Evolutionary conservation across 2,329 filamentous ascomycete genomes (phyloP).

Genomic region (Aspergillus floridensis): DNA sequence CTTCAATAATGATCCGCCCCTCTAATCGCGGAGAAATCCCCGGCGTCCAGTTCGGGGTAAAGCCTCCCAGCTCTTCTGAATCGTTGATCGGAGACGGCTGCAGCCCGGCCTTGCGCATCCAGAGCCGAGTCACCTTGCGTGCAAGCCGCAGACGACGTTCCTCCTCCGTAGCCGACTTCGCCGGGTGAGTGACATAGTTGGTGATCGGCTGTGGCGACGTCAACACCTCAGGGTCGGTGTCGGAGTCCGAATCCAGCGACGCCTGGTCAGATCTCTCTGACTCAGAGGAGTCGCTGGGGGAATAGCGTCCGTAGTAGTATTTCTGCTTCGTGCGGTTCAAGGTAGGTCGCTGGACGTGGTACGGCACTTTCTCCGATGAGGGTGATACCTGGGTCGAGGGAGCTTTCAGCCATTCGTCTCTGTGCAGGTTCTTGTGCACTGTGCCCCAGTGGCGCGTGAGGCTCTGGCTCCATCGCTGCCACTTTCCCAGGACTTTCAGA

Average conservation of each 20-base stretch:
- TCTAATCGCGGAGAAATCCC: slow-evolving; percentile 76
- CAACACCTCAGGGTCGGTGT: slow-evolving; percentile 41
- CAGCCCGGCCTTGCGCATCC: slow-evolving; percentile 68
- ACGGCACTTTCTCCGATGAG: slow-evolving; percentile 24
- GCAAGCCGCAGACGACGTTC: slow-evolving; percentile 62
- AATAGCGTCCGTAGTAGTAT: slow-evolving; percentile 34
- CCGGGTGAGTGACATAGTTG: slow-evolving; percentile 40
- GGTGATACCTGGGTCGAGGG: slow-evolving; percentile 35
- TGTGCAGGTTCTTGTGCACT: slow-evolving; percentile 62
- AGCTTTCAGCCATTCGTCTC: slow-evolving; percentile 50
- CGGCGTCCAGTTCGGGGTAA: slow-evolving; percentile 69
- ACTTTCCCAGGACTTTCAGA: slow-evolving; percentile 74
- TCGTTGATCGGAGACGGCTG: slow-evolving; percentile 47
- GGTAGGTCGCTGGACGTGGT: slow-evolving; percentile 17
- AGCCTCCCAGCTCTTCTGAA: slow-evolving; percentile 58
- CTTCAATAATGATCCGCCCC: slow-evolving; percentile 61
- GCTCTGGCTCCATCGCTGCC: slow-evolving; percentile 67
- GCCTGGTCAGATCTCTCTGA: slow-evolving; percentile 29
- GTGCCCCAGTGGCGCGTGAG: slow-evolving; percentile 64
- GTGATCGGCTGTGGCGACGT: slow-evolving; percentile 31
- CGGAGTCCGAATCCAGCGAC: slow-evolving; percentile 44
- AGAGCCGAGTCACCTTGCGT: slow-evolving; percentile 68
- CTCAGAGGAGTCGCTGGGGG: slow-evolving; percentile 15
- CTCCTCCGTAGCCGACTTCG: slow-evolving; percentile 47
- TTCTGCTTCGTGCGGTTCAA: slow-evolving; percentile 22